Base-by-base conservation (phyloP, 2,329 filamentous ascomycete genomes). In the Pseudohalonectria lignicola region DNA sequence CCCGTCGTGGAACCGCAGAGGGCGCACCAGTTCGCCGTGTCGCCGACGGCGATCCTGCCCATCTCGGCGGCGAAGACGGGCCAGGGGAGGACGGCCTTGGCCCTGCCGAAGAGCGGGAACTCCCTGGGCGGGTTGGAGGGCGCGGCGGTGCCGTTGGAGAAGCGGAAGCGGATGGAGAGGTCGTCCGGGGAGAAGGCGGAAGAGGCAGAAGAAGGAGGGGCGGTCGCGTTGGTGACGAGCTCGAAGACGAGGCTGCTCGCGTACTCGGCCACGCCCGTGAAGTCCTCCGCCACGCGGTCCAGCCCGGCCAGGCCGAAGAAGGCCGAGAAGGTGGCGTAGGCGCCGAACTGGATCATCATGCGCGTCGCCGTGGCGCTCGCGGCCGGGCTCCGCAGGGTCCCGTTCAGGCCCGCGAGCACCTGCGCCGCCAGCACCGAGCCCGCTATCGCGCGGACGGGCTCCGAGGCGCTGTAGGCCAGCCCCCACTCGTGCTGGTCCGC, bases 231-330 rank as follows among this genome's bases (percentile, higher is more conserved):
- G 39, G 74, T 74, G 39, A 78, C 64, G 17, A 80, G 63, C 65
- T 94, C 88, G 55, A 93, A 88, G 5, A 69, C 69, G 74, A 94
- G 86, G 45, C 77, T 77, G 3, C 79, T 82, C 5, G 86, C 86
- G 51, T 94, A 94, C 61, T 87, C 80, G n/a, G 81, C 77, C 11
- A 94, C 65, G 39, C 83, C 83, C 42, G 64, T 77, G 64, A 94
- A 94, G 55, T 83, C 63, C 1, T 60, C 47, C 41, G 67, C 73
- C 2, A 62, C 68, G 11, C 59, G 52, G 5, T 63, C 60, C 40
- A 79, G 64, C 43, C 67, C 55, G 5, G 73, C 61, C 15, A 78
- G 64, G 7, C 74, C 74, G 52, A 80, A 80, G 61, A 79, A 79
- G 40, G 74, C 67, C 52, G 75, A 64, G 59, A 80, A 79, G 40